These are phyloP conservation scores for Emydomyces testavorans DNA, from an alignment of 2,329 filamentous ascomycete genomes.

Conservation along the genomic window DNA sequence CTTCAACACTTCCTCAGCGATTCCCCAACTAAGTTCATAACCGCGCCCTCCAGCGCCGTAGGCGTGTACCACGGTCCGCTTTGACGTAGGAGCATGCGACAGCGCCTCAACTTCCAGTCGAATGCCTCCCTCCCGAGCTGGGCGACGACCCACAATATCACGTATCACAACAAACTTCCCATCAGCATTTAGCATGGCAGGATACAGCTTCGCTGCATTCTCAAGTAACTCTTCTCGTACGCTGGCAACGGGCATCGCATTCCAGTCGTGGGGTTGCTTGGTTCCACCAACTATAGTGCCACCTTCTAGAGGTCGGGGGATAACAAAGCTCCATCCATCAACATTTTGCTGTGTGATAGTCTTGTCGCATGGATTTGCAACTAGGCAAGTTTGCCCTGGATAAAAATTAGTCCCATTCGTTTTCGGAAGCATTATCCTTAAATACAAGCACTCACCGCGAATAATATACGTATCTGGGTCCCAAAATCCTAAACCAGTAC, in stretches of 20 bases:
- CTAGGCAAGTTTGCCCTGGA: slow-evolving; percentile 38
- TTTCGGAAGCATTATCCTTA: not conserved
- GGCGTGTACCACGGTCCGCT: slow-evolving; percentile 38
- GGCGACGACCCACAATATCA: slow-evolving; percentile 38
- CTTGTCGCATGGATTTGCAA: slow-evolving; percentile 34
- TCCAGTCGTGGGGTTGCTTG: slow-evolving; percentile 50
- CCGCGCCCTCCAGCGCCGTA: slow-evolving; percentile 53
- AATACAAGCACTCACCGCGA: slow-evolving; percentile 23
- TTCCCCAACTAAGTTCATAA: slow-evolving; percentile 50
- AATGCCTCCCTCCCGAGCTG: slow-evolving; percentile 38
- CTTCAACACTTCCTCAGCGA: slow-evolving; percentile 41
- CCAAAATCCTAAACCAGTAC: slow-evolving; percentile 34
- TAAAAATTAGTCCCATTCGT: not conserved
- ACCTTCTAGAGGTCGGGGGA: slow-evolving; percentile 50
- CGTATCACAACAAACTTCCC: slow-evolving; percentile 34
- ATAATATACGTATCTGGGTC: slow-evolving; percentile 37
- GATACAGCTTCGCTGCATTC: slow-evolving; percentile 33
- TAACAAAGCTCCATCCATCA: slow-evolving; percentile 54
- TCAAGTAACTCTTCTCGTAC: slow-evolving; percentile 40
- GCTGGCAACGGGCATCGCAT: slow-evolving; percentile 38
- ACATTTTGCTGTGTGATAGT: slow-evolving; percentile 50
- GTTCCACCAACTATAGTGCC: slow-evolving; percentile 57
- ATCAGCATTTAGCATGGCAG: slow-evolving; percentile 28
- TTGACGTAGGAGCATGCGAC: slow-evolving; percentile 11
- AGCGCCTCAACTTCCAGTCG: slow-evolving; percentile 43